Evolutionary conservation across 176 grass and related monocot genomes (phyloP).

Genomic region (sorghum (Sorghum bicolor)): DNA sequence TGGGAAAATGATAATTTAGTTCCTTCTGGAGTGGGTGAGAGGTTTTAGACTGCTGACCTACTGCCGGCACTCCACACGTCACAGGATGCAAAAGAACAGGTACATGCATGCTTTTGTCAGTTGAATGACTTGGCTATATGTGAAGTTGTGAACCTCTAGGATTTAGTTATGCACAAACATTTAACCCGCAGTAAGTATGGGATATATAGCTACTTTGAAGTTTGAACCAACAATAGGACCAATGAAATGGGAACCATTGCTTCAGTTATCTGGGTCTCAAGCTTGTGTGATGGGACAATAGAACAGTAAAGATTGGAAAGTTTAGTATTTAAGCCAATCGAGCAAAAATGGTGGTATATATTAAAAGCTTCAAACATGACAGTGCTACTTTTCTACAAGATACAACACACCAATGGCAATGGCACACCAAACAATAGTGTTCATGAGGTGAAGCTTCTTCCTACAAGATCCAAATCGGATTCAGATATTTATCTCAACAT

Average conservation of each 20-base stretch:
- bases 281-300: background rate
- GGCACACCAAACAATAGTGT: background rate
- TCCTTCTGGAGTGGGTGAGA: background rate
- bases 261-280: background rate
- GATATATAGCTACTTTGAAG: background rate
- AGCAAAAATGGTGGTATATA: background rate
- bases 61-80: background rate
- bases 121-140: background rate
- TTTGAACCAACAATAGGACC: background rate
- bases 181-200: background rate
- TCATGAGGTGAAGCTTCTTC: background rate
- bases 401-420: background rate
- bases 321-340: background rate
- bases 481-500: slow-evolving; percentile 5
- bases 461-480: background rate
- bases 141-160: no score
- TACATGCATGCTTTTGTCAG: background rate
- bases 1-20: background rate
- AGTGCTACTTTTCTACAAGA: background rate
- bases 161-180: background rate
- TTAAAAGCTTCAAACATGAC: background rate
- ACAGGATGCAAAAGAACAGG: background rate
- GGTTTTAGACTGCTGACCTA: background rate
- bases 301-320: background rate
- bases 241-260: background rate